phyloP scores from a whole-genome alignment of 345 rosid genomes.

The Populus alba region DNA sequence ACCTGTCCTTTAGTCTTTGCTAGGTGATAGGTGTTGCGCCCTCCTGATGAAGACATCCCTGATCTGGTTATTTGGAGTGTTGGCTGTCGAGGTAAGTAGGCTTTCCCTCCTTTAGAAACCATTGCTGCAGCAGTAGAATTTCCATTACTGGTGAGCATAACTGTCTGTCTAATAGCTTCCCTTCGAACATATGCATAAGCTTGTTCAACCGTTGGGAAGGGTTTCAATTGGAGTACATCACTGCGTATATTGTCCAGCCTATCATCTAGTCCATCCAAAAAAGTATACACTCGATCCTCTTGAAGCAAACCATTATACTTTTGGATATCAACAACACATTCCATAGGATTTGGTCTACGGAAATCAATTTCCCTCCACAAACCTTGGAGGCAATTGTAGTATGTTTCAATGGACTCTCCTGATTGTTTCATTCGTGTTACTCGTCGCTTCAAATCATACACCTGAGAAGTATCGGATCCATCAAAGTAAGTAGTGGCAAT shows the following conservation, averaged over 20 bases:
- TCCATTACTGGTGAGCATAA: neutral
- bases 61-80: no score
- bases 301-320: neutral
- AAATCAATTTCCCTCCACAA: neutral
- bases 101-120: no score
- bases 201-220: neutral
- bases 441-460: neutral
- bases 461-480: neutral
- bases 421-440: neutral
- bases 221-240: neutral
- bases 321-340: neutral
- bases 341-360: neutral
- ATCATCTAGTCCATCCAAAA: neutral
- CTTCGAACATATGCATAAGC: neutral
- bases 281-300: neutral
- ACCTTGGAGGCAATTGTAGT: neutral
- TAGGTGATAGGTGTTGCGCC: no score
- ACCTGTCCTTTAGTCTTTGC: neutral
- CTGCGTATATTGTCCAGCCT: neutral
- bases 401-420: neutral
- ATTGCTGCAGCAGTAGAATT: no score
- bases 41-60: no score
- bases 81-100: no score
- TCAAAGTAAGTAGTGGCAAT: neutral
- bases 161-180: neutral